A percentile compares a stretch with the other conserved stretches of the same genome.
Conservation (phyloP, 257 asterid genomes). For the Fraxinus quadrangulata region DNA sequence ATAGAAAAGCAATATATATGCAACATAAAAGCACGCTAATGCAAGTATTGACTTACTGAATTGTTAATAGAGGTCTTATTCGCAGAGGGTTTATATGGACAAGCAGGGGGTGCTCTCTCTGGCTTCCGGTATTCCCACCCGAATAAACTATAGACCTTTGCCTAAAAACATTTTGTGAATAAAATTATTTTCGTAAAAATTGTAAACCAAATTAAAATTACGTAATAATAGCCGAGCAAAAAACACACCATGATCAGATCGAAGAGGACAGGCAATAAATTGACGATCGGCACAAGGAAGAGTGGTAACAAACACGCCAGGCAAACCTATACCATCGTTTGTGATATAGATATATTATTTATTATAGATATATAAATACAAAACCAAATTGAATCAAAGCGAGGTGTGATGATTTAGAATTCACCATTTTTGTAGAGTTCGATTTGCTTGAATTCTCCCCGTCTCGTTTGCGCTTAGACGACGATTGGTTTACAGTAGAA, state of each 20-base stretch:
- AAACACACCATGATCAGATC: slow-evolving; percentile 70
- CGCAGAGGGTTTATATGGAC: slow-evolving; percentile 75
- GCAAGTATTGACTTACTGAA: slow-evolving; percentile 58
- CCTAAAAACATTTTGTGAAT: slow-evolving; percentile 43
- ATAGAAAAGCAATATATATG: background rate
- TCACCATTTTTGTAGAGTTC: slow-evolving; percentile 33
- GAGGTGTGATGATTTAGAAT: slow-evolving; percentile 3
- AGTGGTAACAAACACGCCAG: slow-evolving; percentile 83
- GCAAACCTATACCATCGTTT: slow-evolving; percentile 59
- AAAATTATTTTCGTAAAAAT: background rate
- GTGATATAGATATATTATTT: background rate
- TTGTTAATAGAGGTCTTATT: slow-evolving; percentile 35
- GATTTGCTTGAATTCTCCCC: background rate
- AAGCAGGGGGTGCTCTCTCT: slow-evolving; percentile 82
- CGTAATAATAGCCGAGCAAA: background rate
- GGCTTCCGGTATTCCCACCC: slow-evolving; percentile 95
- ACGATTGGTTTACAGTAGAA: background rate
- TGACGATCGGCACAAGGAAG: slow-evolving; percentile 91
- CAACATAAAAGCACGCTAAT: slow-evolving; percentile 17
- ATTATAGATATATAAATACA: background rate
- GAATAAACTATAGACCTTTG: slow-evolving; percentile 64
- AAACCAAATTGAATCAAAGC: slow-evolving; percentile 3
- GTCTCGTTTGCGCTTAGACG: background rate
- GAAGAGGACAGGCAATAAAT: slow-evolving; percentile 74
- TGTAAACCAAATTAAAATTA: background rate